These are phyloP conservation scores for Sporothrix luriei DNA, from an alignment of 2,329 filamentous ascomycete genomes.

Conservation along the genomic window DNA sequence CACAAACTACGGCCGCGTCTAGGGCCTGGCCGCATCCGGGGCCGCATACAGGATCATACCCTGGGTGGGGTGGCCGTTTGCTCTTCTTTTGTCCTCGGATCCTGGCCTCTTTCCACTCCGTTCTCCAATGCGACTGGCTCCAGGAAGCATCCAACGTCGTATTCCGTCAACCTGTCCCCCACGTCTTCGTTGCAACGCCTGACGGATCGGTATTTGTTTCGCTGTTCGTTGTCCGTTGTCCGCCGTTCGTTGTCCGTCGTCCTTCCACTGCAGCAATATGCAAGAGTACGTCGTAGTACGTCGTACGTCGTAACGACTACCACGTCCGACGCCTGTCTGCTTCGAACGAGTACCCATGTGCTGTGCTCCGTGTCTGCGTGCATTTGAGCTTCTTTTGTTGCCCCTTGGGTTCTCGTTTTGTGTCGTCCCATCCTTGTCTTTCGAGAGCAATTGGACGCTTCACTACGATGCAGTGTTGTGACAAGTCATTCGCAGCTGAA, in stretches of 20 bases:
- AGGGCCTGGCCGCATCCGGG: too few relatives aligned
- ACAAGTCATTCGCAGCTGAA: conserved; percentile 14
- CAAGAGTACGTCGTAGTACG: not conserved
- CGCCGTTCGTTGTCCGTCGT: not conserved
- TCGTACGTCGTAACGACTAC: conserved; percentile 3
- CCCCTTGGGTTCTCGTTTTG: not conserved
- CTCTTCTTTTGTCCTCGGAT: too few relatives aligned
- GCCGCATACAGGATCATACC: too few relatives aligned
- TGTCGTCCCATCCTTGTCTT: not conserved
- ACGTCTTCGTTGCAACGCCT: not conserved
- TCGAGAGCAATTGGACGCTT: not conserved
- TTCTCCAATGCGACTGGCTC: conserved; percentile 3
- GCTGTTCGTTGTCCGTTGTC: not conserved
- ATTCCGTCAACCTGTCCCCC: conserved; percentile 8
- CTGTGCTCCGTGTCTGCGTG: not conserved
- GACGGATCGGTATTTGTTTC: not conserved
- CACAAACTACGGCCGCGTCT: too few relatives aligned
- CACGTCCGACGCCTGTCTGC: not conserved
- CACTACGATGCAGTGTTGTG: not conserved
- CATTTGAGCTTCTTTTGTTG: not conserved
- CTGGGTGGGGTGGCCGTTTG: too few relatives aligned
- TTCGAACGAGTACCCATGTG: not conserved
- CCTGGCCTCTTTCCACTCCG: not conserved
- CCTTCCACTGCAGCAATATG: not conserved
- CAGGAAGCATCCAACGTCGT: not conserved